Evolutionary conservation across 2,329 filamentous ascomycete species (phyloP).

Genomic region (Botrytis cinerea): DNA sequence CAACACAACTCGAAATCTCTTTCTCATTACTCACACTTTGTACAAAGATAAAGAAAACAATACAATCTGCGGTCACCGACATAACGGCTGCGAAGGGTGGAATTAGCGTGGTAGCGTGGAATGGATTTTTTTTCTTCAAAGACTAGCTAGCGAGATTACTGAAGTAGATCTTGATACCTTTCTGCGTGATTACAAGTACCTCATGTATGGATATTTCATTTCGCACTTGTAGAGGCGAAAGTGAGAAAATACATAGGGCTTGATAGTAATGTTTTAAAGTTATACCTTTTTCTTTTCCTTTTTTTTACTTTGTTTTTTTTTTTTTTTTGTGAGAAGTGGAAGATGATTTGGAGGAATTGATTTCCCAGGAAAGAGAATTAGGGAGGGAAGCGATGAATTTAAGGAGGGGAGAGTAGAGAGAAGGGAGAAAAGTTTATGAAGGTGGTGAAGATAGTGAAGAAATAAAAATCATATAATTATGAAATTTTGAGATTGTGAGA

Average conservation of each 20-base stretch:
- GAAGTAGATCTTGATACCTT: conserved; percentile 9
- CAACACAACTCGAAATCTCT: conserved; percentile 15
- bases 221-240: not conserved
- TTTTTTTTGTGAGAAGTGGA: not conserved
- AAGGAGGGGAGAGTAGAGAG: not conserved
- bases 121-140: not conserved
- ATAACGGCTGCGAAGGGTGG: conserved; percentile 16
- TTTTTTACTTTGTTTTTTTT: not conserved
- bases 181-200: not conserved
- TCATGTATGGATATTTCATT: conserved; percentile 11
- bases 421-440: not conserved
- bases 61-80: conserved; percentile 19
- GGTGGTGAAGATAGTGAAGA: not conserved
- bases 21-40: conserved; percentile 16
- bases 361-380: not conserved
- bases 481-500: not conserved
- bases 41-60: conserved; percentile 21
- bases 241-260: not conserved
- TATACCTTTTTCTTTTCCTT: not conserved
- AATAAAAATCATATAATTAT: not conserved
- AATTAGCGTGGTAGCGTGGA: conserved; percentile 9
- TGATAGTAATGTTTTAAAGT: conserved; percentile 16
- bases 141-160: not conserved
- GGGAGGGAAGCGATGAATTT: not conserved
- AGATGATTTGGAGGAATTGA: not conserved